phyloP scores from a whole-genome alignment of 139 green algal species.

The Chlorokybus atmophyticus region DNA sequence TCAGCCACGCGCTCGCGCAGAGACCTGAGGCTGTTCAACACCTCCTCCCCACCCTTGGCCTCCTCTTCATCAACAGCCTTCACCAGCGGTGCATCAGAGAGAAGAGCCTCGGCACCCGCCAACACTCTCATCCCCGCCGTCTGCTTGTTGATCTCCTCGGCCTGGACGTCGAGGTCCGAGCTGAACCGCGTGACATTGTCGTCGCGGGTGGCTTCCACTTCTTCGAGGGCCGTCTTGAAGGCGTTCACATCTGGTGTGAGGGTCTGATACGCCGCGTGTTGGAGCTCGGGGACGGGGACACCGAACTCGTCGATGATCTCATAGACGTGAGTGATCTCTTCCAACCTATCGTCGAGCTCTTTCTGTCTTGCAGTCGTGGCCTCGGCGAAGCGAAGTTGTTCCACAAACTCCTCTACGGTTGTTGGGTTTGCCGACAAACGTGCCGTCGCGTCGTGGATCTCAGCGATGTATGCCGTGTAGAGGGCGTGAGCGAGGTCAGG shows the following conservation, averaged over 20 bases:
- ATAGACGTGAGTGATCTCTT: conserved; percentile 8
- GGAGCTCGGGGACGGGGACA: conserved; percentile 47
- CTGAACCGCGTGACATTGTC: conserved; percentile 52
- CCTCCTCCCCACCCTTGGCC: conserved; percentile 3
- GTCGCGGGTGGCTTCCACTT: conserved; percentile 45
- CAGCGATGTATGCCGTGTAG: conserved; percentile 47
- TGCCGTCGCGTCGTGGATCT: conserved; percentile 40
- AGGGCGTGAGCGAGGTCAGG: conserved; percentile 40
- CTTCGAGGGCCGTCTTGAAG: conserved; percentile 51
- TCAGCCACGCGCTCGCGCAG: conserved; percentile 20
- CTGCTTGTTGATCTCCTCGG: conserved; percentile 33
- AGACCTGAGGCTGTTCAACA: conserved; percentile 8
- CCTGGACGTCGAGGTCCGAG: conserved; percentile 42
- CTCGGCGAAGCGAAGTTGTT: conserved; percentile 46
- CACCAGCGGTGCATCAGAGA: no score
- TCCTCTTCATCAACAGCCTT: no score
- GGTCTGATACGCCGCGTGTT: conserved; percentile 54
- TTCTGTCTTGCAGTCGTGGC: conserved; percentile 30
- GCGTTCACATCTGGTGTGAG: conserved; percentile 45
- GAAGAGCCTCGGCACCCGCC: background rate
- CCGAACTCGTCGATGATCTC: conserved; percentile 47
- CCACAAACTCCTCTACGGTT: conserved; percentile 60
- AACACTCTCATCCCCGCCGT: no score
- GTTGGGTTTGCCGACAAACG: conserved; percentile 29
- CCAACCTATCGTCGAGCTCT: conserved; percentile 12